Base-by-base conservation (phyloP, 2,329 filamentous ascomycete species). In the Chalaropsis ovoidea region DNA sequence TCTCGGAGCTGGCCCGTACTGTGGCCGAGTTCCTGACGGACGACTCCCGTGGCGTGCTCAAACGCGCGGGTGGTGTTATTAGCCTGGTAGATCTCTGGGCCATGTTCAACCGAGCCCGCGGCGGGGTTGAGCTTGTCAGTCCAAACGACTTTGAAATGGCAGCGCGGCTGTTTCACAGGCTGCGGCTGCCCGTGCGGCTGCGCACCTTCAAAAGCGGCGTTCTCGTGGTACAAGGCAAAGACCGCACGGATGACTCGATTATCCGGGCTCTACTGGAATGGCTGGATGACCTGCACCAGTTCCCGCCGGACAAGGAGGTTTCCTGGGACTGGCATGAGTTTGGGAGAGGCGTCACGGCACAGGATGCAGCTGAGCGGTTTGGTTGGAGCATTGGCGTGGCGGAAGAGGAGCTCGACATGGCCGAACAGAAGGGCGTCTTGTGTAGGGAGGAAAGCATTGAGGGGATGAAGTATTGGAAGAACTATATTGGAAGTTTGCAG, bases 311-410 rank as follows among this genome's bases (percentile, higher is more conserved):
- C 0, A 79, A 78, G n/a, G 82, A 87, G 2, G 80, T 86, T 42
- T 70, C 80, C 0, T 94, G 89, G 89, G 86, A 95, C 71, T 90
- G 87, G 87, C 80, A 79, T 60, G 71, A 79, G 49, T 96, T 90
- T 74, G 92, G 94, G 0, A 82, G 86, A 65, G 91, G 94, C 10
- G 86, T 97, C 35, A 96, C 91, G 15, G 90, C 91, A 1, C 89
- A 94, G 72, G 92, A 97, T 72, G 84, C 86, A 0, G 94, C 94
- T 0, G 89, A 95, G 74, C 81, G 85, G 62, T 99, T 99, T 75
- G 90, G 92, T 5, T 99, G 94, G 94, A 97, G 94, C 73, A 87
- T 99, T 7, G 94, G 94, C 8, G 93, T 99, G 24, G 94, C 94
- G 0, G 89, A 88, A 67, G 94, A 97, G 74, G 94, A 99, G 76